These are phyloP conservation scores for Xylaria sp. DNA, from an alignment of 2,329 filamentous ascomycete genomes.

Conservation along the genomic window DNA sequence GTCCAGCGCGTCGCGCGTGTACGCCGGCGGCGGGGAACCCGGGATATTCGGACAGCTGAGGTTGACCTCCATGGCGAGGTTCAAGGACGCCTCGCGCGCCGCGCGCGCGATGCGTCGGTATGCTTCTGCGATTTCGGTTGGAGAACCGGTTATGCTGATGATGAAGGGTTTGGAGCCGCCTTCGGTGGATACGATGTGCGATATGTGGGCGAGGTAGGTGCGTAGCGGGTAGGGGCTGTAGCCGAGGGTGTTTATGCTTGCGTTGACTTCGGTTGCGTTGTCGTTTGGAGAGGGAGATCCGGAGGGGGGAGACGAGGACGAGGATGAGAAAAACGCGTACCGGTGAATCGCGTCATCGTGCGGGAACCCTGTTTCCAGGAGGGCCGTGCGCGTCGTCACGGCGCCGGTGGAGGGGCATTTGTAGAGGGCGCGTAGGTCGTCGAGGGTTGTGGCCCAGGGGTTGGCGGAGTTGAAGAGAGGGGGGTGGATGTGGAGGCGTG, in stretches of 20 bases:
- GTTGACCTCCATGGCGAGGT: slow-evolving; percentile 69
- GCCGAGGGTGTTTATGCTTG: slow-evolving; percentile 64
- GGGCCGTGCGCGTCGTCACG: slow-evolving; percentile 67
- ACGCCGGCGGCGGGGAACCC: slow-evolving; percentile 63
- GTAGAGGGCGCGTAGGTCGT: slow-evolving; percentile 59
- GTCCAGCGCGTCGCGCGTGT: slow-evolving; percentile 46
- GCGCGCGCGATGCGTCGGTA: slow-evolving; percentile 44
- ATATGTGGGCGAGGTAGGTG: slow-evolving; percentile 46
- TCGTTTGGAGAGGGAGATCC: neutral
- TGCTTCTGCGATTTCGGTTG: slow-evolving; percentile 51
- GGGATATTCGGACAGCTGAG: slow-evolving; percentile 74
- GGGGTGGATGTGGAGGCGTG: slow-evolving; percentile 50
- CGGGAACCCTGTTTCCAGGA: slow-evolving; percentile 55
- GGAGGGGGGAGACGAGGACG: slow-evolving; percentile 38
- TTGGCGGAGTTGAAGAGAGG: slow-evolving; percentile 70
- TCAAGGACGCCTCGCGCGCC: slow-evolving; percentile 34
- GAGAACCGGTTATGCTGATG: slow-evolving; percentile 63
- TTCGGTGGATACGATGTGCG: slow-evolving; percentile 30
- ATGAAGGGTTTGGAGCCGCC: slow-evolving; percentile 56
- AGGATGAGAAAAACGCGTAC: slow-evolving; percentile 58
- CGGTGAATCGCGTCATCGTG: slow-evolving; percentile 58
- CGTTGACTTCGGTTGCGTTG: slow-evolving; percentile 27
- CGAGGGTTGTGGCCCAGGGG: slow-evolving; percentile 65
- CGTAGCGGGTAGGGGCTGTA: slow-evolving; percentile 62
- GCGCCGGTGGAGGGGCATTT: slow-evolving; percentile 60